A percentile compares a stretch with the other conserved stretches of the same genome.
Evolutionary conservation across 2,329 filamentous ascomycete species (phyloP).

Genomic region (Metarhizium robertsii): DNA sequence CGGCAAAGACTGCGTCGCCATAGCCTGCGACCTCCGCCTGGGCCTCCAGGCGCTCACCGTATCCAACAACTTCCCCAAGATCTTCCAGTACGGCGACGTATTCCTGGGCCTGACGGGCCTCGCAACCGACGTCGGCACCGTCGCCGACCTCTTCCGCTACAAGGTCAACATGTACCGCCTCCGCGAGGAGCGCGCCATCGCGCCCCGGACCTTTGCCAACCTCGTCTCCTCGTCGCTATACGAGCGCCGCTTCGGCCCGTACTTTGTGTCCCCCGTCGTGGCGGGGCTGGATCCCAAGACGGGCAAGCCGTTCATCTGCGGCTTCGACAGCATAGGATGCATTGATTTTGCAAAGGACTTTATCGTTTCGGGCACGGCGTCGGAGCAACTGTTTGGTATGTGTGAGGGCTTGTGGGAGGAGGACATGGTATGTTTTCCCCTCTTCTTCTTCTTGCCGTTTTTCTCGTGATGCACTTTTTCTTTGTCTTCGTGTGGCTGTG

Average conservation of each 20-base stretch:
- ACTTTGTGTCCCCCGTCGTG: conserved; percentile 90
- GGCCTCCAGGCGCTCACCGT: conserved; percentile 94
- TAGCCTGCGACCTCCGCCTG: conserved; percentile 96
- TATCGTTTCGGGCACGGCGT: conserved; percentile 92
- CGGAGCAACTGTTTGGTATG: conserved; percentile 96
- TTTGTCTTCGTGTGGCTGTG: no score
- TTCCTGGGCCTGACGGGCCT: conserved; percentile 95
- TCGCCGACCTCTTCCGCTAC: conserved; percentile 96
- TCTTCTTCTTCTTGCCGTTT: background rate
- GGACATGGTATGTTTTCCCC: conserved; percentile 63
- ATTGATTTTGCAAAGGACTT: conserved; percentile 99
- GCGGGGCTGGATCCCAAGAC: conserved; percentile 92
- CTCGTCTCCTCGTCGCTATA: conserved; percentile 86
- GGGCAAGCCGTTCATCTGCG: conserved; percentile 93
- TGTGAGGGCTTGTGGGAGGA: conserved; percentile 98
- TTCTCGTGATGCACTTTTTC: no score
- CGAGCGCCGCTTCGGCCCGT: conserved; percentile 92
- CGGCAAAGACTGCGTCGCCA: conserved; percentile 98
- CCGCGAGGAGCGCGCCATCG: conserved; percentile 94
- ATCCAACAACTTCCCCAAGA: conserved; percentile 99
- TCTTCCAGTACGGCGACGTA: conserved; percentile 93
- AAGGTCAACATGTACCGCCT: conserved; percentile 99
- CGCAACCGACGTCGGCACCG: conserved; percentile 89
- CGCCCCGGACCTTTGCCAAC: conserved; percentile 91
- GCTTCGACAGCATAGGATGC: conserved; percentile 97